Evolutionary conservation across 2,329 filamentous ascomycete genomes (phyloP).

Genomic region (Rutstroemia sp.): DNA sequence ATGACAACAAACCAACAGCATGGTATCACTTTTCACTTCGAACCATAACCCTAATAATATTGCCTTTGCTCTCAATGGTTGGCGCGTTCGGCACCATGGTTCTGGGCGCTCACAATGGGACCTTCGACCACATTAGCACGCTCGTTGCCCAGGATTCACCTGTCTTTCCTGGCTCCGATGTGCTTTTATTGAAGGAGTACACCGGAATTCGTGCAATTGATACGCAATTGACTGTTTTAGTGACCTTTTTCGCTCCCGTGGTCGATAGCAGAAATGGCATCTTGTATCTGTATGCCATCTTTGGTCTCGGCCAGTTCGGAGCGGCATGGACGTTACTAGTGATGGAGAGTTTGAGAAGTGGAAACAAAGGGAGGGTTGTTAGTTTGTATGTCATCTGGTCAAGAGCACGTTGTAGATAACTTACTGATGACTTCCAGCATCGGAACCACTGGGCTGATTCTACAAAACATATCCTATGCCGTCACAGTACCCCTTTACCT

Average conservation of each 20-base stretch:
- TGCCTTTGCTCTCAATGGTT: constrained; percentile 18
- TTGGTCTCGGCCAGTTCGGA: constrained; percentile 24
- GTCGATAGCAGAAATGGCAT: constrained; percentile 12
- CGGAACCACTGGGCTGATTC: constrained; percentile 34
- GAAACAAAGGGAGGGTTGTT: constrained; percentile 35
- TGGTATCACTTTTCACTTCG: constrained; percentile 14
- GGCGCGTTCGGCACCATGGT: constrained; percentile 14
- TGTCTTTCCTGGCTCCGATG: constrained; percentile 15
- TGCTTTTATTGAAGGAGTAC: constrained; percentile 16
- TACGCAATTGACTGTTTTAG: constrained; percentile 17
- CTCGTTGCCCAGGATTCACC: constrained; percentile 7
- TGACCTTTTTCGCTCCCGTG: constrained; percentile 24
- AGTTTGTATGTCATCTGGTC: constrained; percentile 32
- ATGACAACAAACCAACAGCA: neutral
- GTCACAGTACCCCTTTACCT: constrained; percentile 37
- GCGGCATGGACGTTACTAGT: constrained; percentile 29
- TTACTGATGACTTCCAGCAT: constrained; percentile 20
- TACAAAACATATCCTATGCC: constrained; percentile 38
- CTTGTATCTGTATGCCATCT: constrained; percentile 18
- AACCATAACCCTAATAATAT: constrained; percentile 12
- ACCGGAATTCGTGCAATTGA: constrained; percentile 21
- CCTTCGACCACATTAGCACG: constrained; percentile 12
- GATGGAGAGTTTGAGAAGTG: constrained; percentile 38
- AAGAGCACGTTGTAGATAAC: neutral
- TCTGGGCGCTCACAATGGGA: constrained; percentile 18